Conservation (phyloP, 2,329 filamentous ascomycete genomes). For the Ramularia collo-cygni region DNA sequence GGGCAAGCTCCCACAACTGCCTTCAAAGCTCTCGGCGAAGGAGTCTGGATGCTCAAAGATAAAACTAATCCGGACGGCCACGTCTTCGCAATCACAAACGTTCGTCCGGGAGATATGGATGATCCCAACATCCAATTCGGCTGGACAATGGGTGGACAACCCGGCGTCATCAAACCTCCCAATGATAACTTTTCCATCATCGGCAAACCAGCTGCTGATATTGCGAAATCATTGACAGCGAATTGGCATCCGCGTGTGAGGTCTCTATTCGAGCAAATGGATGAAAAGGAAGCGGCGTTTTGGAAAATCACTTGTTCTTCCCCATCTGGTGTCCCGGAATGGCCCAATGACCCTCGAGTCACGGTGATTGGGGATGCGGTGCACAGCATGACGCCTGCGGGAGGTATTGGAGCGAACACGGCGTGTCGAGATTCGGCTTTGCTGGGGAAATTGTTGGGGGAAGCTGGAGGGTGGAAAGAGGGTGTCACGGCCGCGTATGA, state of each 20-base stretch:
- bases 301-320: constrained; percentile 61
- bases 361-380: constrained; percentile 54
- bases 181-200: constrained; percentile 55
- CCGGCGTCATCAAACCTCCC: constrained; percentile 51
- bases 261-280: constrained; percentile 54
- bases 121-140: constrained; percentile 52
- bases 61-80: constrained; percentile 39
- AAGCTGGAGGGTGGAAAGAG: constrained; percentile 44
- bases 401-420: constrained; percentile 51
- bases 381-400: constrained; percentile 51
- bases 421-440: constrained; percentile 50
- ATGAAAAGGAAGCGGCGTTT: constrained; percentile 52
- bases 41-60: constrained; percentile 54
- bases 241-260: constrained; percentile 52
- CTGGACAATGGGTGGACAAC: constrained; percentile 56
- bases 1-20: constrained; percentile 57
- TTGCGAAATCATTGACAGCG: constrained; percentile 49
- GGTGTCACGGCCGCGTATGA: constrained; percentile 36
- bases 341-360: constrained; percentile 52
- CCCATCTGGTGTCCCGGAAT: constrained; percentile 53
- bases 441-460: constrained; percentile 45
- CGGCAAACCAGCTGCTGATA: constrained; percentile 49
- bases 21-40: constrained; percentile 56
- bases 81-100: constrained; percentile 57
- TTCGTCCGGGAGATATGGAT: constrained; percentile 54